phyloP scores from a whole-genome alignment of 208 protist species.

The Wallacemonas sp. region DNA sequence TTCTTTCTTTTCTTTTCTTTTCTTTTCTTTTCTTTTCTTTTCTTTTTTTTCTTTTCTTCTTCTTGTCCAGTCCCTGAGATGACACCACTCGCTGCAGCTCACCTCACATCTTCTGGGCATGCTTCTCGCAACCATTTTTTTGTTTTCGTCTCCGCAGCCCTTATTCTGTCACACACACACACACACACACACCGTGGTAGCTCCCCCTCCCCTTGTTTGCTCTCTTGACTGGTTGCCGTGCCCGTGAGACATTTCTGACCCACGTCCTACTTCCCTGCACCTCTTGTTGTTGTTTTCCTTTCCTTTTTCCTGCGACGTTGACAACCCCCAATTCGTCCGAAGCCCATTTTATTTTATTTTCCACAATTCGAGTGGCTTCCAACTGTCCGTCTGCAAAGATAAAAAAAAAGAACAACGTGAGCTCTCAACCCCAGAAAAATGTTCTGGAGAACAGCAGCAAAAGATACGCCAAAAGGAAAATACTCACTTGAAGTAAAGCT shows the following conservation, averaged over 20 bases:
- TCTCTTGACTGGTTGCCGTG: not conserved
- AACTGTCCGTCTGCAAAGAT: not conserved
- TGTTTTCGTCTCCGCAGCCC: no score
- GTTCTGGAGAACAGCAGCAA: no score
- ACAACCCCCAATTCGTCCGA: conserved; percentile 3
- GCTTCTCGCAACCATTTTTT: no score
- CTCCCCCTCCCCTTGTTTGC: conserved; percentile 5
- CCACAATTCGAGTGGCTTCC: conserved; percentile 8
- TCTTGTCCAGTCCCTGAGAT: not conserved
- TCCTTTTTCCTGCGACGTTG: not conserved
- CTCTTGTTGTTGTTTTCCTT: conserved; percentile 8
- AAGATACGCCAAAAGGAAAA: no score
- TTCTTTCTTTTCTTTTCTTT: conserved; percentile 7
- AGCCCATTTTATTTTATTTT: not conserved
- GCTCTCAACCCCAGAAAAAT: no score
- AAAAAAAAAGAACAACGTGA: no score
- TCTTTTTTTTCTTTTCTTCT: conserved; percentile 12
- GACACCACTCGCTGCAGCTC: no score
- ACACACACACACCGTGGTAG: not conserved
- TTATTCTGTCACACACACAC: no score
- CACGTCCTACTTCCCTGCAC: not conserved
- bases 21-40: conserved; percentile 9
- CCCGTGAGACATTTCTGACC: not conserved
- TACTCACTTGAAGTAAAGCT: no score
- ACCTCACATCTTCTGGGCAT: no score